A percentile compares a stretch with the other conserved stretches of the same genome.
Conservation (phyloP, 768 basidiomycete genomes). For the Auricularia cornea region DNA sequence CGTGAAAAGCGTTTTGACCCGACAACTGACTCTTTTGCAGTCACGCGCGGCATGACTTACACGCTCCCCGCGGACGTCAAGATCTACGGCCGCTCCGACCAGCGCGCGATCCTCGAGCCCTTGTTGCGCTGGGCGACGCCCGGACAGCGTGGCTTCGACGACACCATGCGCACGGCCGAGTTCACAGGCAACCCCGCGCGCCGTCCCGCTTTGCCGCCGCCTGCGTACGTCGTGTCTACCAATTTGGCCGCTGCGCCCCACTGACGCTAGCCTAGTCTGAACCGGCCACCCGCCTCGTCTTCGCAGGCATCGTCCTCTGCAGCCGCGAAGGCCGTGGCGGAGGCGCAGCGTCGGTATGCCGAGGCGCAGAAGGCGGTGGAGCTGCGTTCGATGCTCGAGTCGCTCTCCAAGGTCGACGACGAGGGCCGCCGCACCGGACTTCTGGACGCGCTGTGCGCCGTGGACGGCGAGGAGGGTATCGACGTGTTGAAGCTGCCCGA, state of each 20-base stretch:
- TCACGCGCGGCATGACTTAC: neutral
- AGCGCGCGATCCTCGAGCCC: conserved; percentile 53
- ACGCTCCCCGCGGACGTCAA: conserved; percentile 39
- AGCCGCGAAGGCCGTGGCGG: neutral
- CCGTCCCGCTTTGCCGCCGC: conserved; percentile 11
- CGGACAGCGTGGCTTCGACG: conserved; percentile 46
- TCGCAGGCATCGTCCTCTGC: neutral
- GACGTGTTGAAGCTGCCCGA: conserved; percentile 67
- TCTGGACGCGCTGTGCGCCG: conserved; percentile 58
- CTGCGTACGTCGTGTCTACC: neutral
- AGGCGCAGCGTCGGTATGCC: conserved; percentile 41
- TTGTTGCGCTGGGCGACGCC: conserved; percentile 69
- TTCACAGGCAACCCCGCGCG: conserved; percentile 3
- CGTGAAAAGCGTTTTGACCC: too few species aligned
- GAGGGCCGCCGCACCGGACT: conserved; percentile 63
- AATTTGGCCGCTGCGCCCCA: neutral
- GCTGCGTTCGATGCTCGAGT: conserved; percentile 53
- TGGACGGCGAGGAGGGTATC: conserved; percentile 24
- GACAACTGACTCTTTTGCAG: too few species aligned
- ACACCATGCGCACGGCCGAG: conserved; percentile 7
- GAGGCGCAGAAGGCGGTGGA: conserved; percentile 55
- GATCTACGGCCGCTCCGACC: conserved; percentile 62
- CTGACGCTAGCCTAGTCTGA: neutral
- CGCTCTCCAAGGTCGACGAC: conserved; percentile 69
- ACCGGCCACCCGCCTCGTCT: neutral